These are phyloP conservation scores for Rubroshorea leprosula DNA, from an alignment of 345 rosid genomes.

Conservation along the genomic window DNA sequence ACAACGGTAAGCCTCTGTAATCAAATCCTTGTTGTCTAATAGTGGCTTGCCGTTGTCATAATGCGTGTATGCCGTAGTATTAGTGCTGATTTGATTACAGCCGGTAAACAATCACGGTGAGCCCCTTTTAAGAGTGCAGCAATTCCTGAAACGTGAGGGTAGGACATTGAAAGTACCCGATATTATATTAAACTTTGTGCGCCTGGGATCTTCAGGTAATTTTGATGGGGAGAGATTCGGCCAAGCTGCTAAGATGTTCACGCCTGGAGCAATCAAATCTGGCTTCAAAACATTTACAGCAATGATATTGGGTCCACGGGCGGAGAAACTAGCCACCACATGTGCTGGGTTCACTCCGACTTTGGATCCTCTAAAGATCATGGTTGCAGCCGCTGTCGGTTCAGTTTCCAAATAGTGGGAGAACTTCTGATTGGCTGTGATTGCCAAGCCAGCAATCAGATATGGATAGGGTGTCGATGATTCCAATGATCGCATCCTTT, in stretches of 20 bases:
- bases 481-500: too few species aligned
- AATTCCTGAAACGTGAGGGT: constrained; percentile 42
- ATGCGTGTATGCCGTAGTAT: constrained; percentile 19
- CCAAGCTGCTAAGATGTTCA: too few species aligned
- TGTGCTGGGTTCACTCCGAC: too few species aligned
- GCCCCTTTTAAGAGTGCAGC: constrained; percentile 46
- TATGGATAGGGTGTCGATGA: too few species aligned
- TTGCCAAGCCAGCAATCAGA: too few species aligned
- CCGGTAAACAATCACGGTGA: constrained; percentile 31
- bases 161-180: constrained; percentile 60
- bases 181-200: constrained; percentile 25
- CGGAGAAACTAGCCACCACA: too few species aligned
- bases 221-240: constrained; percentile 12
- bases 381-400: too few species aligned
- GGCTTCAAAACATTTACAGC: constrained; percentile 20
- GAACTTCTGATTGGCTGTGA: too few species aligned
- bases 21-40: constrained; percentile 17
- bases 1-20: not conserved
- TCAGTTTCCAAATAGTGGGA: too few species aligned
- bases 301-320: too few species aligned
- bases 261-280: constrained; percentile 52
- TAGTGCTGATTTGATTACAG: constrained; percentile 33
- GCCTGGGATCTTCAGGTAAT: constrained; percentile 20
- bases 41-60: not conserved
- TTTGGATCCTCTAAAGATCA: too few species aligned